These are phyloP conservation scores for Alternaria postmessia DNA, from an alignment of 2,329 filamentous ascomycete species.

Conservation along the genomic window DNA sequence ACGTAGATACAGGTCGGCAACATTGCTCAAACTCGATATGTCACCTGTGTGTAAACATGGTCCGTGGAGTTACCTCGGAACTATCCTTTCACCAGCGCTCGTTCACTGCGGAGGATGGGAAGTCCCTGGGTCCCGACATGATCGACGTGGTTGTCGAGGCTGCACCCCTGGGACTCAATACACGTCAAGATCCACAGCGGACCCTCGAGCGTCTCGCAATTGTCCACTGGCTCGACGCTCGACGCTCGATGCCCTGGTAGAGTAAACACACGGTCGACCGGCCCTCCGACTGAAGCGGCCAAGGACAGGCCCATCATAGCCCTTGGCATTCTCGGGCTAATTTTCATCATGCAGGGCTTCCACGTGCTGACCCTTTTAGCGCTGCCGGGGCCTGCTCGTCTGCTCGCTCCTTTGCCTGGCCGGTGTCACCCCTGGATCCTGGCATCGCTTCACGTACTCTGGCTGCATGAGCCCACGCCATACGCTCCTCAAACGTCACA, in stretches of 20 bases:
- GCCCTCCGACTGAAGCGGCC: constrained; percentile 14
- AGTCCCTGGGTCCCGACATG: constrained; percentile 16
- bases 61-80: constrained; percentile 17
- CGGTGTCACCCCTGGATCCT: constrained; percentile 17
- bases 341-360: constrained; percentile 28
- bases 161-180: background rate
- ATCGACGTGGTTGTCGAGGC: constrained; percentile 18
- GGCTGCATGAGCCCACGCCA: constrained; percentile 24
- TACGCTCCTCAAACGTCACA: constrained; percentile 32
- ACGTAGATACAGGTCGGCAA: constrained; percentile 2
- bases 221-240: constrained; percentile 1
- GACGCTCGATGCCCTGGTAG: constrained; percentile 5
- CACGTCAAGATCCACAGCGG: constrained; percentile 12
- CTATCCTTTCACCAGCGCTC: constrained; percentile 9
- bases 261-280: constrained; percentile 4
- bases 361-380: constrained; percentile 35
- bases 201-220: constrained; percentile 8
- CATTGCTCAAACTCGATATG: constrained; percentile 7
- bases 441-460: constrained; percentile 24
- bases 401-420: constrained; percentile 7
- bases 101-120: constrained; percentile 10
- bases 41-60: constrained; percentile 9
- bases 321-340: constrained; percentile 18
- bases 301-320: constrained; percentile 6
- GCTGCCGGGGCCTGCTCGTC: constrained; percentile 12